Evolutionary conservation across 208 protist species (phyloP), one percentile per base, ranked within the genome.

Genomic region (Phytomonas francai): DNA sequence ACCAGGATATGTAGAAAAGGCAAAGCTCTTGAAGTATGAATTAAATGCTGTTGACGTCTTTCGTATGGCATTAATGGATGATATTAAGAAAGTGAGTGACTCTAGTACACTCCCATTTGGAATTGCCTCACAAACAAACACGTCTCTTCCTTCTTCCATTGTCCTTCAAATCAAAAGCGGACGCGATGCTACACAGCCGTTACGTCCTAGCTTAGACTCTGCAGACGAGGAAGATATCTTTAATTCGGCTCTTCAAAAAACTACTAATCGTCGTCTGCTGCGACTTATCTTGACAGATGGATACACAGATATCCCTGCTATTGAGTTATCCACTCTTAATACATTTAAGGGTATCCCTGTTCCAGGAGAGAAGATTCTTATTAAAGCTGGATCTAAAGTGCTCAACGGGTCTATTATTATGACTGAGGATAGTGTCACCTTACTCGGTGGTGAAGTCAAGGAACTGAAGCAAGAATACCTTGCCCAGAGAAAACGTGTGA

Each of bases 171-270:
- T 93, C n/a, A 79, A 65, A 45, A 82, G 62, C 6, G 87, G 85
- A 2, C 76, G 89, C 12, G 89, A 95, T 60, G 83, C 81, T 2
- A 95, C 87, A 34, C 89, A 95, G 74, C 85, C 89, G 2, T 73
- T 95, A 59, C 68, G 83, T 12, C 88, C 85, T n/a, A 89, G 77
- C 59, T 81, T 82, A 0, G 85, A 91, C 61, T 39, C 69, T 27
- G 71, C 71, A 2, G 84, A 88, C 3, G 83, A 87, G 45, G 86
- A 95, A 34, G 74, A 58, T 0, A 68, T 74, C 9, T 63, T 89
- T 5, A 73, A 70, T 59, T 73, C 79, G 1, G 79, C 79, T 5
- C 29, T 75, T 31, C 86, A 93, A 67, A 79, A 76, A 33, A 74
- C 70, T 65, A 84, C 78, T 1, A 72, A 66, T 29, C 76, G 81